phyloP scores from a whole-genome alignment of 148 eudicot species.

The Rhododendron henanense region DNA sequence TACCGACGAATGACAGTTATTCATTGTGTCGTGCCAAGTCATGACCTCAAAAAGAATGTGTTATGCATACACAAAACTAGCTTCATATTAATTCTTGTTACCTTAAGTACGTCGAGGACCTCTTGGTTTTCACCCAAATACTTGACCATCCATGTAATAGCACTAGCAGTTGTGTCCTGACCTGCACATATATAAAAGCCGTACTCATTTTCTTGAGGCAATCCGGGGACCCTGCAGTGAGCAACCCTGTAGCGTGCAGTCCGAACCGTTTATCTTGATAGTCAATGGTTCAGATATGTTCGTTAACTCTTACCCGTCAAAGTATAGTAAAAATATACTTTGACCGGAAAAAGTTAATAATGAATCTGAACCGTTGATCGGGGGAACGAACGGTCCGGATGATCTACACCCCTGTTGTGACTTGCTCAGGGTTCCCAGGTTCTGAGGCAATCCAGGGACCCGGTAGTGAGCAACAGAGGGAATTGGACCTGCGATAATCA shows the following conservation, averaged over 20 bases:
- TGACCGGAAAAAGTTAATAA: too few species aligned
- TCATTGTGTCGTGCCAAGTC: not conserved
- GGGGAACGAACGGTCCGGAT: too few species aligned
- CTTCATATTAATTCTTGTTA: not conserved
- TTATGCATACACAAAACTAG: not conserved
- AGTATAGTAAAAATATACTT: too few species aligned
- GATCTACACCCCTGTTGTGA: too few species aligned
- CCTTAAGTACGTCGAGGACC: slow-evolving; percentile 34
- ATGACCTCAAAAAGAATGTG: not conserved
- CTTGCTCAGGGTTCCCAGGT: too few species aligned
- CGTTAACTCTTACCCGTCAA: too few species aligned
- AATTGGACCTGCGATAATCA: slow-evolving; percentile 50
- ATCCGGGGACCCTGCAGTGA: too few species aligned
- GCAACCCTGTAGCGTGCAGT: too few species aligned
- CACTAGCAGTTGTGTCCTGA: slow-evolving; percentile 53
- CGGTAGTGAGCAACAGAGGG: not conserved
- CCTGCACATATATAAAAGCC: slow-evolving; percentile 19
- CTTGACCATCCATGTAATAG: slow-evolving; percentile 55
- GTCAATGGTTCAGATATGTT: too few species aligned
- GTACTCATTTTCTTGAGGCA: not conserved
- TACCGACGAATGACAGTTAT: not conserved
- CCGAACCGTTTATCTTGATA: accelerated
- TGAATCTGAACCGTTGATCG: too few species aligned
- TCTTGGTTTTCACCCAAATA: slow-evolving; percentile 44
- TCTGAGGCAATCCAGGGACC: too few species aligned